These are phyloP conservation scores for Micractinium sp. DNA, from an alignment of 139 green algal genomes.

Conservation along the genomic window DNA sequence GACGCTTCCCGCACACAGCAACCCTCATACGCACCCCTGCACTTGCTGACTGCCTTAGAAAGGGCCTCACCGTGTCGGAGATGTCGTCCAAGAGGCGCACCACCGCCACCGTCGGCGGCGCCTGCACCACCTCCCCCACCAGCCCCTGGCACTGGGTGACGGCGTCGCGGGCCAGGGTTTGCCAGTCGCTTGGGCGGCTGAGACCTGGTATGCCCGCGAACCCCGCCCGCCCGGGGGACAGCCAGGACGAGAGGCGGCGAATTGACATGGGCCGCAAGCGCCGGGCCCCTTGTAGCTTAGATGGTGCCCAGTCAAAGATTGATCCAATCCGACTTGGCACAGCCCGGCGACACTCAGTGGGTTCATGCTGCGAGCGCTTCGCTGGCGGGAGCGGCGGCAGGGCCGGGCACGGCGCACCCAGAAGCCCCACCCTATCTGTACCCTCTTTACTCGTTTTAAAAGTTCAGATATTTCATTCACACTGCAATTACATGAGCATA, in stretches of 20 bases:
- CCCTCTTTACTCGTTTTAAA: too few relatives aligned
- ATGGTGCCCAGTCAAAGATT: too few relatives aligned
- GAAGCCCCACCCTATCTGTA: too few relatives aligned
- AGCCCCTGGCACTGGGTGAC: constrained; percentile 45
- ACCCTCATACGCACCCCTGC: neutral
- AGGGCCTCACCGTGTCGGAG: constrained; percentile 49
- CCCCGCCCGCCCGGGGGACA: neutral
- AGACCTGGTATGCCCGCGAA: neutral
- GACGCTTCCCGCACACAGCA: neutral
- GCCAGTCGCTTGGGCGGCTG: neutral
- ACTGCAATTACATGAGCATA: too few relatives aligned
- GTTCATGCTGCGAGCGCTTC: too few relatives aligned
- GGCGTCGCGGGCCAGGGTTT: neutral
- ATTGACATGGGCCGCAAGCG: neutral
- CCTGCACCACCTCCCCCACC: constrained; percentile 37
- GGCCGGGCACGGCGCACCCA: too few relatives aligned
- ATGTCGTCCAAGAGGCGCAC: constrained; percentile 52
- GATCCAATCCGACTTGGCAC: too few relatives aligned
- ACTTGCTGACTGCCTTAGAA: neutral
- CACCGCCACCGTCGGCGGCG: constrained; percentile 28
- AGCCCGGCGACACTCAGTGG: too few relatives aligned
- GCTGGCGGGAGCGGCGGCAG: too few relatives aligned
- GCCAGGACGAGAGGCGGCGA: neutral
- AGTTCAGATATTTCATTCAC: too few relatives aligned
- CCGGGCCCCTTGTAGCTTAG: too few relatives aligned